Conservation (phyloP, 106 monocot species). For the Xerophyta viscosa region DNA sequence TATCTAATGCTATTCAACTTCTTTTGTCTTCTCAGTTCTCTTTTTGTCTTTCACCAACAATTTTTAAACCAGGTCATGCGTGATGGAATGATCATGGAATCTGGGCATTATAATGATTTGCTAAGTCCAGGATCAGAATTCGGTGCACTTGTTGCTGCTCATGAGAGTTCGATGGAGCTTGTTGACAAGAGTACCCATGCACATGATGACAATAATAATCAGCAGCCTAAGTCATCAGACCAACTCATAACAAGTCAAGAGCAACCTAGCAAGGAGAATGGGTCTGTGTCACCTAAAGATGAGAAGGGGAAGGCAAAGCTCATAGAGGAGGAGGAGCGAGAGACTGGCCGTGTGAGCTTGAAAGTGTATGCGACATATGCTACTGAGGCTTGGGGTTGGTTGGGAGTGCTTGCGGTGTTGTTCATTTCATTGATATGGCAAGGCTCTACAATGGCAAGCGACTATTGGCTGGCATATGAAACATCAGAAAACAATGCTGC, state of each 20-base stretch:
- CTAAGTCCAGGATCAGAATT: conserved; percentile 57
- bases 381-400: conserved; percentile 74
- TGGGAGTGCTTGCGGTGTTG: conserved; percentile 34
- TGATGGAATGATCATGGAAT: conserved; percentile 74
- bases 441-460: conserved; percentile 46
- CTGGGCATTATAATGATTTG: conserved; percentile 76
- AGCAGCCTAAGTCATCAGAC: conserved; percentile 15
- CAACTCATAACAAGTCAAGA: conserved; percentile 10
- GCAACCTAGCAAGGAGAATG: conserved; percentile 20
- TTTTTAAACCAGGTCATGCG: conserved; percentile 48
- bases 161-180: conserved; percentile 88
- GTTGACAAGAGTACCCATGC: conserved; percentile 37
- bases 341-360: conserved; percentile 47
- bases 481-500: conserved; percentile 41
- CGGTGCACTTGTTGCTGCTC: conserved; percentile 75
- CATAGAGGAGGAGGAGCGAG: conserved; percentile 61
- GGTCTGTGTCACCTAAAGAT: not conserved
- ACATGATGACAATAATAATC: conserved; percentile 4
- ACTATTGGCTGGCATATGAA: conserved; percentile 68
- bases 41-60: too few relatives aligned
- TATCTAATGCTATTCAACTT: too few relatives aligned
- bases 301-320: conserved; percentile 46
- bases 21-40: too few relatives aligned
- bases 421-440: conserved; percentile 36
- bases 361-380: conserved; percentile 46